phyloP scores from a whole-genome alignment of 208 protist genomes.

The Histomonas meleagridis region DNA sequence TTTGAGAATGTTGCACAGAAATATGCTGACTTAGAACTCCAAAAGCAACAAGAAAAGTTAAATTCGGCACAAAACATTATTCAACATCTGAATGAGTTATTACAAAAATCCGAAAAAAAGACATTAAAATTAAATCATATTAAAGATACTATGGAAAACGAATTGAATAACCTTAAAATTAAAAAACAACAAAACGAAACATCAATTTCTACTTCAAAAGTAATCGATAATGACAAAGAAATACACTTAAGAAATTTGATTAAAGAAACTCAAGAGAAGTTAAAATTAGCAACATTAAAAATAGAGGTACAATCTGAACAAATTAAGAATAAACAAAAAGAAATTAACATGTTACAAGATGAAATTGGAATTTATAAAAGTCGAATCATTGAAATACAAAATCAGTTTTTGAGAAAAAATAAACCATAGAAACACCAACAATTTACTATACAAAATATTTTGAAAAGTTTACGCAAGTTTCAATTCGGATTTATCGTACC shows the following conservation, averaged over 20 bases:
- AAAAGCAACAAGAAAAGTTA: neutral
- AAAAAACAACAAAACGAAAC: neutral
- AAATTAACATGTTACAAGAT: slow-evolving; percentile 1
- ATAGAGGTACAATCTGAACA: neutral
- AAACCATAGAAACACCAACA: too few species aligned
- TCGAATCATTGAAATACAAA: too few species aligned
- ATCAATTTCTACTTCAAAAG: neutral
- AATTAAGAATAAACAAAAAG: neutral
- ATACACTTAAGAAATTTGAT: neutral
- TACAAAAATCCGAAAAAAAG: too few species aligned
- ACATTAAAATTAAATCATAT: too few species aligned
- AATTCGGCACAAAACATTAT: neutral
- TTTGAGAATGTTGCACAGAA: neutral
- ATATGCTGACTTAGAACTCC: neutral
- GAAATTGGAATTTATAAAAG: too few species aligned
- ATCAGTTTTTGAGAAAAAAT: too few species aligned
- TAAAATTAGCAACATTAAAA: neutral
- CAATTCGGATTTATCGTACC: too few species aligned
- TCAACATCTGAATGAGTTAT: neutral
- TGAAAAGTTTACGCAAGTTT: too few species aligned
- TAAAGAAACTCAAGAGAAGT: neutral
- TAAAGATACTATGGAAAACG: neutral
- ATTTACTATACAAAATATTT: too few species aligned
- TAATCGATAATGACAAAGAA: neutral
- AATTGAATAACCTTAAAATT: neutral